Evolutionary conservation across 2,329 filamentous ascomycete species (phyloP).

Genomic region (Venturia effusa): DNA sequence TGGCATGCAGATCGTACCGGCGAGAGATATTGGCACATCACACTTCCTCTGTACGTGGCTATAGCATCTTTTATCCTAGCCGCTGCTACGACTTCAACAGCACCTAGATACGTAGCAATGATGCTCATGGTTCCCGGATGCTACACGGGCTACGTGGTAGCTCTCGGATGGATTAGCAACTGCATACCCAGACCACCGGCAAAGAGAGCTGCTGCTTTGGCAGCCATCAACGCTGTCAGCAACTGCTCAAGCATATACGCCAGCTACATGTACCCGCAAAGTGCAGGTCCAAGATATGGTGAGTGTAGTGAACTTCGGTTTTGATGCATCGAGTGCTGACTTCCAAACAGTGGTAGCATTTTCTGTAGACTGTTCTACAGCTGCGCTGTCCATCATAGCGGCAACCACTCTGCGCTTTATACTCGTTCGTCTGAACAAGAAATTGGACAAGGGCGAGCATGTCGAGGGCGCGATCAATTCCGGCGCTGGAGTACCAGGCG

Average conservation of each 20-base stretch:
- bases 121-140: slow-evolving; percentile 57
- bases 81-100: slow-evolving; percentile 49
- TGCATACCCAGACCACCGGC: slow-evolving; percentile 64
- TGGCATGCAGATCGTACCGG: slow-evolving; percentile 62
- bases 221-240: slow-evolving; percentile 63
- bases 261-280: slow-evolving; percentile 53
- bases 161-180: slow-evolving; percentile 64
- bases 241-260: slow-evolving; percentile 63
- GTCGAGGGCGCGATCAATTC: slow-evolving; percentile 43
- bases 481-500: slow-evolving; percentile 35
- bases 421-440: slow-evolving; percentile 56
- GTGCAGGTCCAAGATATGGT: slow-evolving; percentile 28
- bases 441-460: slow-evolving; percentile 52
- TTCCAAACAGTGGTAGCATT: slow-evolving; percentile 44
- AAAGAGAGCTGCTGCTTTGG: slow-evolving; percentile 62
- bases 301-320: not conserved
- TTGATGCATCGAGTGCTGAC: not conserved
- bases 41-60: slow-evolving; percentile 49
- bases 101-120: slow-evolving; percentile 57
- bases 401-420: slow-evolving; percentile 53
- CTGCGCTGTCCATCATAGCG: slow-evolving; percentile 51
- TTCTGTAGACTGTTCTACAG: slow-evolving; percentile 56
- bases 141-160: slow-evolving; percentile 51
- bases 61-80: slow-evolving; percentile 57
- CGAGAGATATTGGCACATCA: slow-evolving; percentile 60